Conservation (phyloP, 225 moss, liverwort and hornwort species). For the Sphagnum tenellum region DNA sequence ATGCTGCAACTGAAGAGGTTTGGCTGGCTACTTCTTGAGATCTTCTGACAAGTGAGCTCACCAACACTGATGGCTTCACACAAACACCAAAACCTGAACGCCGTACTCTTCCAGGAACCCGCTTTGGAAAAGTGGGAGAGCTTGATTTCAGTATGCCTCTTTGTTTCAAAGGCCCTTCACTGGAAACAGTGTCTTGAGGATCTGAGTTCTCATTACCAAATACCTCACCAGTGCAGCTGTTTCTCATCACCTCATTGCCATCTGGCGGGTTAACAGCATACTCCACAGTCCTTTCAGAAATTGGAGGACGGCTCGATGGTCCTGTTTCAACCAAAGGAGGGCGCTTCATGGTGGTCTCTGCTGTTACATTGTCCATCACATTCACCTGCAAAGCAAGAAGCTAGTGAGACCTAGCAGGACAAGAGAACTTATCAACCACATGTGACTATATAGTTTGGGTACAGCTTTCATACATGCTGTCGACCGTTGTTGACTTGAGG, state of each 20-base stretch:
- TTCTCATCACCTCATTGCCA: slow-evolving; percentile 34
- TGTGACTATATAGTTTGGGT: no score
- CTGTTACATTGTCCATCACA: neutral
- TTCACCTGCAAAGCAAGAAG: no score
- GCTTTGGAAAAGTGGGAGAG: slow-evolving; percentile 16
- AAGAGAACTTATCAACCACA: no score
- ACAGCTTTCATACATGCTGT: no score
- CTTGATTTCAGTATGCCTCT: slow-evolving; percentile 34
- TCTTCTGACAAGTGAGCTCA: slow-evolving; percentile 44
- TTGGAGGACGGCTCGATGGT: slow-evolving; percentile 1
- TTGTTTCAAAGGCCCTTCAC: slow-evolving; percentile 6
- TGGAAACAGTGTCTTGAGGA: slow-evolving; percentile 16
- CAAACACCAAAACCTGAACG: slow-evolving; percentile 13
- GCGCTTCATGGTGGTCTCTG: slow-evolving; percentile 21
- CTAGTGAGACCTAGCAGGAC: no score
- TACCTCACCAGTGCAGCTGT: slow-evolving; percentile 50
- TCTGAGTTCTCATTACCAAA: slow-evolving; percentile 47
- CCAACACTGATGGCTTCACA: slow-evolving; percentile 33
- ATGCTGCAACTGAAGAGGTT: slow-evolving; percentile 26
- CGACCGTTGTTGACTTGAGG: no score
- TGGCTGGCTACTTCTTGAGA: slow-evolving; percentile 40
- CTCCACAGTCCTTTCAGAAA: slow-evolving; percentile 18
- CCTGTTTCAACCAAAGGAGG: slow-evolving; percentile 39
- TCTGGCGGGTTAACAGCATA: slow-evolving; percentile 44
- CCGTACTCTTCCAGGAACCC: slow-evolving; percentile 15